Base-by-base conservation (phyloP, 164 flowering plant species). In the Vitis rotundifolia region DNA sequence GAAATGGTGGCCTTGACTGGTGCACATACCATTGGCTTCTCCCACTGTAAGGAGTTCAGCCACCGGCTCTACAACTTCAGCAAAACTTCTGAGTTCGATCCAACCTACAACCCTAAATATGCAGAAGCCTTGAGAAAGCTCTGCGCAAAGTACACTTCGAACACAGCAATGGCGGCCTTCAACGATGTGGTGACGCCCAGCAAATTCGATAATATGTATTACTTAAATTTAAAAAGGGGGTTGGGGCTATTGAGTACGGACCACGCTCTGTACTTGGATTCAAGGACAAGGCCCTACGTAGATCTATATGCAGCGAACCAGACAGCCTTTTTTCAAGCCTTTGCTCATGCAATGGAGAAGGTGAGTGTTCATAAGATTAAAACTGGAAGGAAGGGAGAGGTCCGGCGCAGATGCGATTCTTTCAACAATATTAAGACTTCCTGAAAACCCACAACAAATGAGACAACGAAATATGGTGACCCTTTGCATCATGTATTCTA, bases 21-120 rank as follows among this genome's bases (percentile, higher is more conserved):
- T 0, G 91, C 90, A 0, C 96, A 91, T 75, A 90, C 91, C n/a
- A 83, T 90, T 56, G 96, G 93, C 5, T 89, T 91, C 74, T 78
- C 91, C 9, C 96, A 90, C 62, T 91, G 96, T 80, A 86, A 76
- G 16, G 93, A 91, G 51, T 91, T 91, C 79, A 71, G 75, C 56
- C 50, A 66, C 67, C 37, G 89, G 63, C 60, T 89, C 58, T 87
- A 66, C 80, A 74, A 78, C 53, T 84, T 59, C 81, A 75, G 85
- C 72, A 65, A 67, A 10, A 31, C 47, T 2, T 51, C 76, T 0
- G 12, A 70, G 4, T 37, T 13, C 13, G 94, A 89, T 67, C 94
- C 90, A 0, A 7, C 76, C 0, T 44, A 80, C 58, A 74, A 89
- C 76, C 87, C 90, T 0, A 74, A 71, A 31, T 84, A 68, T 28